phyloP scores from a whole-genome alignment of 2,329 filamentous ascomycete genomes.

The Microdochium paspali region DNA sequence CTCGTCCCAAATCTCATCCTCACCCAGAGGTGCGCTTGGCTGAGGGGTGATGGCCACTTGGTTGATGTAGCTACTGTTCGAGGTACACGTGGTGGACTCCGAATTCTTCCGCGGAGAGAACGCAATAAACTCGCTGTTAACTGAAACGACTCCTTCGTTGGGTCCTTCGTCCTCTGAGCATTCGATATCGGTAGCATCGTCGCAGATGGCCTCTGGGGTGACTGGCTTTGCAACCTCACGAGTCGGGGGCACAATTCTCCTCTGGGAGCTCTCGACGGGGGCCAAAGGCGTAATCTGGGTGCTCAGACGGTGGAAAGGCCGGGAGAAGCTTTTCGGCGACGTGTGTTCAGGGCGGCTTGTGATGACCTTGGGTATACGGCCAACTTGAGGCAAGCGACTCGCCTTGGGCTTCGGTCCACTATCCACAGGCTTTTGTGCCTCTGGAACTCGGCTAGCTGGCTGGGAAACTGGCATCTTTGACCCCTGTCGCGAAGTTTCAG shows the following conservation, averaged over 20 bases:
- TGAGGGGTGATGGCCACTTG: conserved; percentile 59
- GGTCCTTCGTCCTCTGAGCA: background rate
- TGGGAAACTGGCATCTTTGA: background rate
- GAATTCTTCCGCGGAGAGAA: conserved; percentile 70
- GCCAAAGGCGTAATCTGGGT: conserved; percentile 19
- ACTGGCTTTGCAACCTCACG: conserved; percentile 32
- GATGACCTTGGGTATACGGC: conserved; percentile 76
- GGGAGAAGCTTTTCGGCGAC: conserved; percentile 74
- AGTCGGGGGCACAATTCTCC: conserved; percentile 37
- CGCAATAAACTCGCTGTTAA: conserved; percentile 55
- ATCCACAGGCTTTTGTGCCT: background rate
- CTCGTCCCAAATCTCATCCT: conserved; percentile 91
- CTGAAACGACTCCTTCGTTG: background rate
- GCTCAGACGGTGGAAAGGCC: conserved; percentile 61
- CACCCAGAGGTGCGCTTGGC: conserved; percentile 51
- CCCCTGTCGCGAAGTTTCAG: background rate
- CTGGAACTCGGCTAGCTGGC: background rate
- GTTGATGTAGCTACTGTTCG: conserved; percentile 58
- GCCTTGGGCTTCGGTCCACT: background rate
- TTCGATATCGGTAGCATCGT: conserved; percentile 11
- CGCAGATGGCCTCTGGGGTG: conserved; percentile 27
- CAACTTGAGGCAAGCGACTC: conserved; percentile 62
- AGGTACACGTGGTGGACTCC: conserved; percentile 43
- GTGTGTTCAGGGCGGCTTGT: conserved; percentile 57
- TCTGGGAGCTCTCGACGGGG: conserved; percentile 12